phyloP scores from a whole-genome alignment of 495 filamentous ascomycete species.

The Parmelia sp. region DNA sequence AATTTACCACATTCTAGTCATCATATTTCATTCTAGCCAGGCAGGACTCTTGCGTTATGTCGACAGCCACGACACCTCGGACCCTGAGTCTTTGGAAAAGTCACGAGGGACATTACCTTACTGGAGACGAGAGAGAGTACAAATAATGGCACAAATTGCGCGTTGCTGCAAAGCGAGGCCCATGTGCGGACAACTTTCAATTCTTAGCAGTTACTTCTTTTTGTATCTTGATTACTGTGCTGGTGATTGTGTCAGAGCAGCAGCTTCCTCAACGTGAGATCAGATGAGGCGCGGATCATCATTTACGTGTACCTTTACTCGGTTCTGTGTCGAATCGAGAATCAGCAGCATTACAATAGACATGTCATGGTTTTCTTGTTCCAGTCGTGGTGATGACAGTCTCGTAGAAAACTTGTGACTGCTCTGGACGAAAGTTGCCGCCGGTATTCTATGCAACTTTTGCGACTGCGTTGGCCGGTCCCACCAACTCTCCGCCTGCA shows the following conservation, averaged over 20 bases:
- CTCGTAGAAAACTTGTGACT: neutral
- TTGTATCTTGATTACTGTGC: constrained; percentile 20
- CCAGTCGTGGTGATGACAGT: neutral
- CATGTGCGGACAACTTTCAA: constrained; percentile 8
- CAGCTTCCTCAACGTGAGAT: constrained; percentile 14
- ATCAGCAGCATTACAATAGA: constrained; percentile 11
- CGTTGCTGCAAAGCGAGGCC: constrained; percentile 1
- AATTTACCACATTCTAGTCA: constrained; percentile 20
- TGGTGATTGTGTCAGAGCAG: constrained; percentile 14
- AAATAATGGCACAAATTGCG: constrained; percentile 10
- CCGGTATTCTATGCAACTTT: neutral
- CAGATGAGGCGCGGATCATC: constrained; percentile 13
- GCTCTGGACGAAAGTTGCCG: neutral
- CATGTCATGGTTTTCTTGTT: neutral
- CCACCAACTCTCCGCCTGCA: neutral
- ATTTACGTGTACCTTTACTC: constrained; percentile 17
- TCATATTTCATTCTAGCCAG: constrained; percentile 17
- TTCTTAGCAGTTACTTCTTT: constrained; percentile 11
- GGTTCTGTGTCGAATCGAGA: neutral
- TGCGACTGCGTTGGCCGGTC: neutral
- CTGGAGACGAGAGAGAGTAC: constrained; percentile 5
- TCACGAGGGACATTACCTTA: constrained; percentile 11
- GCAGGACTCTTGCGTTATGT: constrained; percentile 17
- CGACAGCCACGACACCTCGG: constrained; percentile 12
- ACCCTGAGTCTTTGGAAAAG: constrained; percentile 21